Percentiles rank a stretch among this genome's conserved stretches.
These are phyloP conservation scores for Plasmodium billcollinsi DNA, from an alignment of 169 alveolate genomes.

Conservation along the genomic window DNA sequence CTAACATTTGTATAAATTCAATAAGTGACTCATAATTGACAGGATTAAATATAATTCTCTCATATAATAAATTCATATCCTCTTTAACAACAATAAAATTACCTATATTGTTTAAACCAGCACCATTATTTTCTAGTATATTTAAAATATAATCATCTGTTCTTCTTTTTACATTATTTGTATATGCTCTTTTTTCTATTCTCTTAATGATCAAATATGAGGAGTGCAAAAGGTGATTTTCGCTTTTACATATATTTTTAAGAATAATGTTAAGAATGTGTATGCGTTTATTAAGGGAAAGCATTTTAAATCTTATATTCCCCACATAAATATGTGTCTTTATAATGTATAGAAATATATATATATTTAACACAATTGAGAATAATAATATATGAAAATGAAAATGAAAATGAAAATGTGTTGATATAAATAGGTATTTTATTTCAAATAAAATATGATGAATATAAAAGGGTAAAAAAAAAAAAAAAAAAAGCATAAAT, in stretches of 20 bases:
- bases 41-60: slow-evolving; percentile 39
- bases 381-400: too few relatives aligned
- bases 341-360: too few relatives aligned
- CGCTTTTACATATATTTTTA: background rate
- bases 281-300: background rate
- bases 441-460: too few relatives aligned
- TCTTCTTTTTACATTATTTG: slow-evolving; percentile 16
- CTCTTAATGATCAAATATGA: background rate
- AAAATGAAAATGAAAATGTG: too few relatives aligned
- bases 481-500: too few relatives aligned
- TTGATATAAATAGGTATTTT: too few relatives aligned
- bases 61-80: slow-evolving; percentile 19
- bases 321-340: too few relatives aligned
- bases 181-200: slow-evolving; percentile 21
- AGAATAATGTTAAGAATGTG: slow-evolving; percentile 9
- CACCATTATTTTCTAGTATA: slow-evolving; percentile 11
- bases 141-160: slow-evolving; percentile 8
- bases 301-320: background rate
- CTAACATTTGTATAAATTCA: slow-evolving; percentile 25
- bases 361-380: too few relatives aligned
- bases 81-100: slow-evolving; percentile 14
- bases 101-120: slow-evolving; percentile 22
- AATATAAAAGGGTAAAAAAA: too few relatives aligned
- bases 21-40: background rate
- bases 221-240: background rate